Conservation (phyloP, 345 rosid genomes). For the Chamaenerion angustifolium region DNA sequence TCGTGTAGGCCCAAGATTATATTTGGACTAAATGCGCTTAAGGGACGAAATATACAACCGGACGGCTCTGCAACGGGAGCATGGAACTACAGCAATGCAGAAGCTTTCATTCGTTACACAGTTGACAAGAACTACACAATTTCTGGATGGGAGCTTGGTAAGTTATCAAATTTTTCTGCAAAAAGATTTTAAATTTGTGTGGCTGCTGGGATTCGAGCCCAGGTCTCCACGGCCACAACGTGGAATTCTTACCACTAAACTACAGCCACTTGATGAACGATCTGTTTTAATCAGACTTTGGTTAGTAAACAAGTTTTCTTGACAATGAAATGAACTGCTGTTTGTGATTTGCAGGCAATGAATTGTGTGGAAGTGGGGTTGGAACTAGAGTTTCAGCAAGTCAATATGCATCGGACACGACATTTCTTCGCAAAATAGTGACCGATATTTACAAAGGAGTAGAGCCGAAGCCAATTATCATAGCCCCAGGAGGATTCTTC, state of each 20-base stretch:
- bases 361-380: conserved; percentile 64
- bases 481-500: conserved; percentile 89
- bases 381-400: conserved; percentile 59
- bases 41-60: conserved; percentile 26
- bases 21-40: conserved; percentile 66
- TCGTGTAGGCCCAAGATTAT: conserved; percentile 47
- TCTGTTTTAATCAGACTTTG: too few species aligned
- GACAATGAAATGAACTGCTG: too few species aligned
- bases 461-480: conserved; percentile 43
- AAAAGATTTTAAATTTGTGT: conserved; percentile 16
- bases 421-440: conserved; percentile 35
- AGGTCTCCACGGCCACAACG: conserved; percentile 91
- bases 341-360: conserved; percentile 52
- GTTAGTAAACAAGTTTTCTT: too few species aligned
- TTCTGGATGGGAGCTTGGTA: conserved; percentile 84
- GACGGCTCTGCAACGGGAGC: conserved; percentile 49
- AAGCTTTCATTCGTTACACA: conserved; percentile 55
- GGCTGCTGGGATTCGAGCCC: conserved; percentile 93
- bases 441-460: conserved; percentile 27
- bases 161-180: conserved; percentile 4
- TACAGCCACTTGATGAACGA: conserved; percentile 56
- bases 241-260: conserved; percentile 78
- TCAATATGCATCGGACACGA: conserved; percentile 65
- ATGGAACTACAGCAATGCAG: conserved; percentile 64
- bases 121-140: conserved; percentile 33